Percentiles rank a stretch among this genome's conserved stretches.
These are phyloP conservation scores for Penicillium sp. DNA, from an alignment of 2,329 filamentous ascomycete species.

Conservation along the genomic window DNA sequence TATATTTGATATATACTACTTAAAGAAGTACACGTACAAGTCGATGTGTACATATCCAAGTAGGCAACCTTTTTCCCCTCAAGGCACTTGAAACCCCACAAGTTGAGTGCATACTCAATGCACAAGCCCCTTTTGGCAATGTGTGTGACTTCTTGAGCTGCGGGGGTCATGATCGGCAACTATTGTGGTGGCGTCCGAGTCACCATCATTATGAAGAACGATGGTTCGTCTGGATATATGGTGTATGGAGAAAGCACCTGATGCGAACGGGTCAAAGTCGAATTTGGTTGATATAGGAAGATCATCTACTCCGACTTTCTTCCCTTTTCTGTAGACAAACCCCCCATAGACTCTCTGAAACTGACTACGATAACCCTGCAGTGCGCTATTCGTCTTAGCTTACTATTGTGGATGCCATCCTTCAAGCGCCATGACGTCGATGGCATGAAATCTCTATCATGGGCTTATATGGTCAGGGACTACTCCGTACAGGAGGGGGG, in stretches of 20 bases:
- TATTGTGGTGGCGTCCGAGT: constrained; percentile 1
- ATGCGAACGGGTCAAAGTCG: background rate
- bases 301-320: background rate
- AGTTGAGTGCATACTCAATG: background rate
- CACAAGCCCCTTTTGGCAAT: background rate
- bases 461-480: background rate
- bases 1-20: background rate
- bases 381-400: constrained; percentile 3
- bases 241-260: background rate
- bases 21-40: background rate
- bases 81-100: background rate
- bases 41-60: background rate
- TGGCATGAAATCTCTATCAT: background rate
- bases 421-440: constrained; percentile 9
- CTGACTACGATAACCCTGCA: background rate
- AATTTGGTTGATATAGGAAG: background rate
- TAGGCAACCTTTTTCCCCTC: background rate
- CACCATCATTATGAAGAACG: constrained; percentile 2
- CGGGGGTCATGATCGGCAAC: background rate
- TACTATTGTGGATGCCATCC: constrained; percentile 2
- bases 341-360: background rate
- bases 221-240: background rate
- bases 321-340: background rate
- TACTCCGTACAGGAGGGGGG: background rate
- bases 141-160: background rate